Evolutionary conservation across 805 yeast genomes (phyloP), one percentile per base, ranked within the genome.

Genomic region (Starmerella stigmatis): DNA sequence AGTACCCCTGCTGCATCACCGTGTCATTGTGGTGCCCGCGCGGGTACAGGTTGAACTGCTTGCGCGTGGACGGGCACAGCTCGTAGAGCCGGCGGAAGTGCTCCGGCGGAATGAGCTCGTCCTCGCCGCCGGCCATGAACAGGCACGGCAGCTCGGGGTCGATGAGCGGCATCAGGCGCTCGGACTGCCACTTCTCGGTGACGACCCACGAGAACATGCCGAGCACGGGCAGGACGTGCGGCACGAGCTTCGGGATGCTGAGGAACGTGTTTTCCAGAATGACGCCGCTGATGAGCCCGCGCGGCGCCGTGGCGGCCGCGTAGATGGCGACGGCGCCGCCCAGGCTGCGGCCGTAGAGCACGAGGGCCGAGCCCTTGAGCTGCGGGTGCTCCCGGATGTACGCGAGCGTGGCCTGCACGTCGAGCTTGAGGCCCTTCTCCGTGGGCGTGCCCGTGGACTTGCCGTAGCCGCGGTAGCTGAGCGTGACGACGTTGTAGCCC

Each of bases 251-350:
- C 6, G 79, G 73, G 15, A 89, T 74, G 43, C 80, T 75, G 42
- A 85, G 64, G 51, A 89, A 89, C 0, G 97, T 86, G 61, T 89
- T 89, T 57, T 89, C 98, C 28, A 89, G 62, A 2, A 92, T 72
- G 9, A 88, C 54, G 1, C 81, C 95, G 44, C 70, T 69, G 12
- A 85, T 66, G 25, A 68, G 48, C 1, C 62, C 55, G 55, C 71
- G 73, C 19, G 70, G 70, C 2, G 60, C 49, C 12, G 56, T 49
- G 2, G 85, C 70, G 0, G 92, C 86, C 43, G 86, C 73, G 63
- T 86, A 82, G 16, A 86, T 74, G 7, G 94, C 86, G 28, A 84
- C 95, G 0, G 97, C 98, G 3, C 97, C 97, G 28, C 98, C 98
- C 11, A 89, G 66, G 9, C 95, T 84, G 41, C 96, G 70, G 2